Evolutionary conservation across 345 rosid species (phyloP).

Genomic region (Passiflora organensis): DNA sequence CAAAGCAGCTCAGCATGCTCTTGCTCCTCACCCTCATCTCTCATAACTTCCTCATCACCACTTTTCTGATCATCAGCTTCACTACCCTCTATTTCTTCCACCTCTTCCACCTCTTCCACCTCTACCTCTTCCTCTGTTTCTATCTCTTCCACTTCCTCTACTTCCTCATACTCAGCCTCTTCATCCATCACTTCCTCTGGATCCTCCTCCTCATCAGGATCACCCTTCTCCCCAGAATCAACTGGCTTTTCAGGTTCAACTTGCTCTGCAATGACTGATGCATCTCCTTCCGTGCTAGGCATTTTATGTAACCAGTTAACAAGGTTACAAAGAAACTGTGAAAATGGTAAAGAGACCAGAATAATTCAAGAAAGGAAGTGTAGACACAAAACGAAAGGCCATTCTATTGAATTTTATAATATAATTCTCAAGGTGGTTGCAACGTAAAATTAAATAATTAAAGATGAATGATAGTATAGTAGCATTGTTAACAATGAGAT

Average conservation of each 20-base stretch:
- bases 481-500: conserved; percentile 36
- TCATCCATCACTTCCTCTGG: conserved; percentile 69
- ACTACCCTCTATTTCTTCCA: too few species aligned
- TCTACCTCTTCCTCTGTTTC: conserved; percentile 58
- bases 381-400: conserved; percentile 77
- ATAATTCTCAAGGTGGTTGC: conserved; percentile 45
- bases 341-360: conserved; percentile 77
- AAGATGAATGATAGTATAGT: conserved; percentile 27
- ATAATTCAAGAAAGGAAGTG: conserved; percentile 77
- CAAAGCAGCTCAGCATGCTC: conserved; percentile 67
- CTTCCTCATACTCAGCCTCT: conserved; percentile 79
- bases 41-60: conserved; percentile 31
- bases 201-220: conserved; percentile 64
- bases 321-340: conserved; percentile 82
- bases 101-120: conserved; percentile 42
- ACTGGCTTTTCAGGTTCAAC: conserved; percentile 44
- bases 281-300: conserved; percentile 67
- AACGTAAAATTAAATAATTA: conserved; percentile 23
- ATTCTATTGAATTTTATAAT: conserved; percentile 50
- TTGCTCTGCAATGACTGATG: conserved; percentile 40
- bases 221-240: conserved; percentile 58
- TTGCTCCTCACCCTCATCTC: conserved; percentile 50
- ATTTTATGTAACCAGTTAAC: conserved; percentile 61
- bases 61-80: conserved; percentile 19
- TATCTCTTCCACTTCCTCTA: conserved; percentile 64